A percentile compares a stretch with the other conserved stretches of the same genome.
These are phyloP conservation scores for Venturia carpophila DNA, from an alignment of 2,329 filamentous ascomycete genomes.

Conservation along the genomic window DNA sequence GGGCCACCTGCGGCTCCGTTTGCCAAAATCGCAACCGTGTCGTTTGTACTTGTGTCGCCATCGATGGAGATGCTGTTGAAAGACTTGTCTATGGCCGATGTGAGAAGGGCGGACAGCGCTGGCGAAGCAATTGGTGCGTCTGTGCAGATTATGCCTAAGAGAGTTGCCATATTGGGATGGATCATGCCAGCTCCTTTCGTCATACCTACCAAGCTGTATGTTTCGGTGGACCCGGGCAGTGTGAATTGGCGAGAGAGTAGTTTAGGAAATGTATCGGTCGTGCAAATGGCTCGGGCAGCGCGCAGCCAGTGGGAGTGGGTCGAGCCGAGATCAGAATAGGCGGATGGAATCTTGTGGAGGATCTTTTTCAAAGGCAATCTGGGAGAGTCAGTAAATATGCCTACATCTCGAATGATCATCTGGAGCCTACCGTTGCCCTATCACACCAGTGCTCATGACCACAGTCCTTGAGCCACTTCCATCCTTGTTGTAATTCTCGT, in stretches of 20 bases:
- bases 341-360: constrained; percentile 68
- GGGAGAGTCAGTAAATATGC: not conserved
- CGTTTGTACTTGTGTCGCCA: constrained; percentile 95
- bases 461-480: constrained; percentile 56
- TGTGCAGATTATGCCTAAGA: constrained; percentile 85
- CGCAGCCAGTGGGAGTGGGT: constrained; percentile 80
- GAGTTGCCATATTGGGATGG: constrained; percentile 96
- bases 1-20: constrained; percentile 82
- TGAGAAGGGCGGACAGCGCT: constrained; percentile 62
- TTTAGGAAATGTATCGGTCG: constrained; percentile 97
- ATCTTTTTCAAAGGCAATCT: constrained; percentile 90
- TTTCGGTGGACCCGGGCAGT: constrained; percentile 67
- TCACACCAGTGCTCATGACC: constrained; percentile 98
- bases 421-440: constrained; percentile 65
- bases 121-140: constrained; percentile 70
- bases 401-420: not conserved
- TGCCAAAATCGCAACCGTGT: constrained; percentile 88
- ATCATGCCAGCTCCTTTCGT: constrained; percentile 99
- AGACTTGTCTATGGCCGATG: constrained; percentile 66
- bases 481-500: constrained; percentile 32
- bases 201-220: constrained; percentile 86
- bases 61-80: constrained; percentile 98
- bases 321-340: constrained; percentile 60
- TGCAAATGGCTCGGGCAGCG: constrained; percentile 88
- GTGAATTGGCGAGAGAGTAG: constrained; percentile 77